These are phyloP conservation scores for Betula pendula DNA, from an alignment of 306 rosid genomes.

Conservation along the genomic window DNA sequence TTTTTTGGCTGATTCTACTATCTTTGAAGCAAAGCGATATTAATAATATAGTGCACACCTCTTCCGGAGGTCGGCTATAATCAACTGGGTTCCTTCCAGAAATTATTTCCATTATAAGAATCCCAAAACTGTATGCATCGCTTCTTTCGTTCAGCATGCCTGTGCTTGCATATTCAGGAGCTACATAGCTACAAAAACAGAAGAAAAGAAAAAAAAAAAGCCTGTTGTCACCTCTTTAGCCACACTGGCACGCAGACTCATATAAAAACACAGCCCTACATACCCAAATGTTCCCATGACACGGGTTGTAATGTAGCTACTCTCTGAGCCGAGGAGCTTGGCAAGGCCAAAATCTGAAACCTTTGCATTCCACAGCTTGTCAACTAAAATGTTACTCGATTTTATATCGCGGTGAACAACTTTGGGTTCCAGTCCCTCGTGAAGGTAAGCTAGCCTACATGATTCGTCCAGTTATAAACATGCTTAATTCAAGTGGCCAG, in stretches of 20 bases:
- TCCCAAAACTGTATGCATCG: constrained; percentile 82
- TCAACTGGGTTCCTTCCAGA: constrained; percentile 94
- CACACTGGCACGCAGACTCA: not conserved
- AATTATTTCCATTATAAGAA: constrained; percentile 87
- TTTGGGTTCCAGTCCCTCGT: constrained; percentile 91
- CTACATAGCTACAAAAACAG: constrained; percentile 71
- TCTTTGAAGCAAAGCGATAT: constrained; percentile 9
- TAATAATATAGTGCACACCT: constrained; percentile 47
- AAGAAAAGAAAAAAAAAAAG: constrained; percentile 10
- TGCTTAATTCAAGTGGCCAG: no score
- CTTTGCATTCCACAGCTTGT: constrained; percentile 86
- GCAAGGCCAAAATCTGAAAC: constrained; percentile 96
- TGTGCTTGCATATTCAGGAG: constrained; percentile 92
- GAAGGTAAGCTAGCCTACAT: constrained; percentile 73
- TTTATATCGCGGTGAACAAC: constrained; percentile 92
- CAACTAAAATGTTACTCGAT: constrained; percentile 84
- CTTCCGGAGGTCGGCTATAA: constrained; percentile 69
- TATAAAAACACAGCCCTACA: constrained; percentile 15
- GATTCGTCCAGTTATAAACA: no score
- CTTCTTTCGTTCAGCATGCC: constrained; percentile 93
- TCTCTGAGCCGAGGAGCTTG: constrained; percentile 78
- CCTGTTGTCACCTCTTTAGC: not conserved
- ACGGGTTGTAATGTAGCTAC: constrained; percentile 80
- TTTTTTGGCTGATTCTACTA: not conserved
- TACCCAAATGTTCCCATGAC: constrained; percentile 98